Evolutionary conservation across 2,329 filamentous ascomycete genomes (phyloP), one percentile per base, ranked within the genome.

Genomic region (Claviceps digitariae): DNA sequence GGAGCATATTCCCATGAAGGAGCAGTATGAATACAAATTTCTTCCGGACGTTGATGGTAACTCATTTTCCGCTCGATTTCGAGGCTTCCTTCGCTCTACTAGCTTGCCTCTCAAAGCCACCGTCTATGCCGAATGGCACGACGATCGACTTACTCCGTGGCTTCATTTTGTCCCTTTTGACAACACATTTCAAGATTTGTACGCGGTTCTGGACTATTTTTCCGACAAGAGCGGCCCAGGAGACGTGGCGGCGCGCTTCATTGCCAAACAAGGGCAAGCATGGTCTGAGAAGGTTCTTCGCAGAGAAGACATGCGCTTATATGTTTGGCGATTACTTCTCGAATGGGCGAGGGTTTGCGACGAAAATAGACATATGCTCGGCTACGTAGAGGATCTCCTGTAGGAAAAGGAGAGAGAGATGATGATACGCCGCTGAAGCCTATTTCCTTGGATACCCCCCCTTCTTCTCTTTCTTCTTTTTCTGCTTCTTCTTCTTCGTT

Each of bases 121-220:
- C 3, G 74, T 88, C 45, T 89, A 85, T 63, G 71, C 78, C 9
- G 86, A 89, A 64, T 89, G 86, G 86, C 84, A 88, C 63, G 84
- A 88, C 63, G 75, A 78, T 45, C 74, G 85, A 7, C 71, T 89
- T 0, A 68, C 80, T 15, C 79, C 83, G 0, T 90, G 85, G 85
- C 70, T 77, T 57, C 86, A 90, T 66, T 89, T 86, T 60, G 78
- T 83, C 1, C 85, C 86, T 2, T 74, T 89, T 61, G 82, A 87
- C 64, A 84, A 84, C 61, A 77, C 78, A 1, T 84, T 81, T 55
- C 71, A 77, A 51, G 86, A 88, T 48, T 63, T 87, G 10, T 87
- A 85, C 58, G 75, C 76, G 10, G 72, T 83, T 10, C 67, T 86
- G 60, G 78, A 82, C 49, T 87, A 81, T 64, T 84, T 87, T 55